Percentiles rank a stretch among this genome's conserved stretches.
These are phyloP conservation scores for Microthlaspi erraticum DNA, from an alignment of 345 rosid genomes.

Conservation along the genomic window DNA sequence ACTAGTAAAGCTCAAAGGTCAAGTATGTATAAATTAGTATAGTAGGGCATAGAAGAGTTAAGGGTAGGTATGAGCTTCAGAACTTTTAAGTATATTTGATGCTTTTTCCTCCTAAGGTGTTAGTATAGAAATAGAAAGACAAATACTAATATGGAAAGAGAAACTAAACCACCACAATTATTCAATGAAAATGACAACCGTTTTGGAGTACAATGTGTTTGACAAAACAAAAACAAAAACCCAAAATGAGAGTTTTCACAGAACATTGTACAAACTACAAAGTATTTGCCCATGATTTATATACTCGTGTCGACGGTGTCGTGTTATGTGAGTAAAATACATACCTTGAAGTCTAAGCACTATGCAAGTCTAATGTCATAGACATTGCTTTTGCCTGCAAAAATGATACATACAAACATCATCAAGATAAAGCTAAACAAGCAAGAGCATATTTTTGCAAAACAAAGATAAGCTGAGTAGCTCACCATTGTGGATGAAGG, in stretches of 20 bases:
- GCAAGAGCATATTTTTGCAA: neutral
- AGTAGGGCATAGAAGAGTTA: neutral
- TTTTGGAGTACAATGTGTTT: conserved; percentile 10
- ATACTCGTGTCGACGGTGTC: conserved; percentile 17
- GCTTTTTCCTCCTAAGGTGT: neutral
- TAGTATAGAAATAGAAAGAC: conserved; percentile 15
- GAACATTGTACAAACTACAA: conserved; percentile 21
- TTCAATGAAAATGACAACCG: neutral
- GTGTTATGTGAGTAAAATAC: conserved; percentile 4
- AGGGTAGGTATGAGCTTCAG: conserved; percentile 4
- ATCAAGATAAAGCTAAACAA: neutral
- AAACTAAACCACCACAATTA: conserved; percentile 1
- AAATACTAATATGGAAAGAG: neutral
- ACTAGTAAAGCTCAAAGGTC: conserved; percentile 11
- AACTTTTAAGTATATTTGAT: neutral
- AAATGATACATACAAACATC: neutral
- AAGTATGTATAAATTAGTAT: neutral
- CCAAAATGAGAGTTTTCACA: conserved; percentile 7
- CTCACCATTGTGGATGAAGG: conserved; percentile 43
- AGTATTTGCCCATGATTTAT: neutral
- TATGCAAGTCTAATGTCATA: conserved; percentile 38
- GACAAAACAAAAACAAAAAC: neutral
- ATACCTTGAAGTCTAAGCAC: conserved; percentile 32
- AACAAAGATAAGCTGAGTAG: conserved; percentile 5
- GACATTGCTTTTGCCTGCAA: conserved; percentile 33